Conservation (phyloP, 2,329 filamentous ascomycete genomes). For the Cladosporium phlei region DNA sequence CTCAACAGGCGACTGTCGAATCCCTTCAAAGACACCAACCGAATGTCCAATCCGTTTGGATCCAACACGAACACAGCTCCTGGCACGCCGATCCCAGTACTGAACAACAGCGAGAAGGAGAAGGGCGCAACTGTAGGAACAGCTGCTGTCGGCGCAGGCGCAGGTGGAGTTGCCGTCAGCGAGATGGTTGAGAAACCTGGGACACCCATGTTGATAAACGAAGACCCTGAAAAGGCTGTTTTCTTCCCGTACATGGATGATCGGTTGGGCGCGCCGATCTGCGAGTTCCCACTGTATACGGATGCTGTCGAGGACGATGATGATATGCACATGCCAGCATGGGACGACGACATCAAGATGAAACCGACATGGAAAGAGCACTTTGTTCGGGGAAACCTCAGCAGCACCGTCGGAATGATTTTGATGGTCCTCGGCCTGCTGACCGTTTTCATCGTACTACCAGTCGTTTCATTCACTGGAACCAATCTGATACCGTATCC, state of each 20-base stretch:
- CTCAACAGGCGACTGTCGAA: slow-evolving; percentile 29
- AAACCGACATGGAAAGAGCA: slow-evolving; percentile 43
- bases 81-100: slow-evolving; percentile 16
- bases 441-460: slow-evolving; percentile 48
- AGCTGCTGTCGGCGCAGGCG: slow-evolving; percentile 13
- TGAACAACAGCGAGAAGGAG: slow-evolving; percentile 16
- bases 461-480: slow-evolving; percentile 45
- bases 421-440: slow-evolving; percentile 46
- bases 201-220: slow-evolving; percentile 28
- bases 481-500: slow-evolving; percentile 36
- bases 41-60: slow-evolving; percentile 25
- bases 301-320: slow-evolving; percentile 52
- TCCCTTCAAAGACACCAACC: slow-evolving; percentile 30
- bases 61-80: slow-evolving; percentile 22
- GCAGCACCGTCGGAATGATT: slow-evolving; percentile 40
- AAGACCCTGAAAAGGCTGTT: slow-evolving; percentile 32
- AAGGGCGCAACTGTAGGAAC: slow-evolving; percentile 14
- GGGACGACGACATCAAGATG: slow-evolving; percentile 44
- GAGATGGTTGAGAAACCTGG: slow-evolving; percentile 9
- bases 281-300: slow-evolving; percentile 43
- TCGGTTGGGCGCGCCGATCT: slow-evolving; percentile 41
- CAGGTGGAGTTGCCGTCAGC: not conserved
- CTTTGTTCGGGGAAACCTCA: slow-evolving; percentile 40
- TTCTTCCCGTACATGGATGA: slow-evolving; percentile 45
- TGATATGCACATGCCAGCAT: slow-evolving; percentile 49